Evolutionary conservation across 2,329 filamentous ascomycete genomes (phyloP), one percentile per base, ranked within the genome.

Genomic region (Arachnomyces sp.): DNA sequence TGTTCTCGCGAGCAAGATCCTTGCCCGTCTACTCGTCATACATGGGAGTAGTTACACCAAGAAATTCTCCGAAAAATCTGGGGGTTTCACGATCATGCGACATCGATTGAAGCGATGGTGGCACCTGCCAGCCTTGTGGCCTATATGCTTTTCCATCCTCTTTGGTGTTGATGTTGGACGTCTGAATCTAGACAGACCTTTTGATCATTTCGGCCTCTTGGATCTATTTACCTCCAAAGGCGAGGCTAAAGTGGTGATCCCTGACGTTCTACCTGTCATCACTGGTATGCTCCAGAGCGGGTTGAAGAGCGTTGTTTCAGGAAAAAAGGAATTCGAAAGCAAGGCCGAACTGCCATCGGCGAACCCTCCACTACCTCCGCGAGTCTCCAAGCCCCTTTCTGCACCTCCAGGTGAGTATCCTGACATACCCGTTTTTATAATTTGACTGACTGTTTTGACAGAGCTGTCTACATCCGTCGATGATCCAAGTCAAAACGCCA

Each of bases 201-300:
- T 95, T 51, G 83, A 90, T 49, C 73, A 85, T 13, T 82, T 78
- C 49, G 82, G 75, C 44, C 72, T 98, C 1, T 63, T 88, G 3
- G 79, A 88, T 34, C 72, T 82, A 1, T 93, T 96, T 54, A 59
- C 65, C 4, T 60, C 65, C 5, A 63, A 68, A 45, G 77, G 75
- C 34, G 77, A 73, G 40, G 70, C 76, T 39, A 79, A 75, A 31
- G 76, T 95, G 12, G 71, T 76, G 1, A 85, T 87, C 54, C 80
- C 87, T 0, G 88, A 93, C 42, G 78, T 87, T 5, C 68, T 95
- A 16, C 75, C 82, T 0, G 81, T 94, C 8, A 82, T 98, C 34
- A 82, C 80, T 4, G 77, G 82, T 1, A 93, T 98, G 88, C 68
- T 98, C 2, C 86, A 93, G 55, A 81, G 84, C 55, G 90, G 88